Percentiles rank a stretch among this genome's conserved stretches.
These are phyloP conservation scores for Trypanosoma theileri DNA, from an alignment of 208 protist species.

Conservation along the genomic window DNA sequence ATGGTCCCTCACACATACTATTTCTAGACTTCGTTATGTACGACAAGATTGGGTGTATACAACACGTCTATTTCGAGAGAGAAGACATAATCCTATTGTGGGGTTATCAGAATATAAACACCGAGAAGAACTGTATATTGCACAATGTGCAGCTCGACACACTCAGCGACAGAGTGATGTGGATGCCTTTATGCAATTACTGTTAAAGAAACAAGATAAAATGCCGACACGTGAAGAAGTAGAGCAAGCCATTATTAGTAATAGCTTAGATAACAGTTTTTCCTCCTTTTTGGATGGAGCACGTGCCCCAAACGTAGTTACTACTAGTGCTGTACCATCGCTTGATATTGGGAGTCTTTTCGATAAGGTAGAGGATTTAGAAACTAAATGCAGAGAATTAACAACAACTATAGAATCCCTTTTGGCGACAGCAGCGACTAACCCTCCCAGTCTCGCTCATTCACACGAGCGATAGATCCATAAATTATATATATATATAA, in stretches of 20 bases:
- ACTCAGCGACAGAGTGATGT: conserved; percentile 62
- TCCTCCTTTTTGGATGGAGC: background rate
- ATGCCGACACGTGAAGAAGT: conserved; percentile 46
- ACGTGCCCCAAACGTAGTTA: too few relatives aligned
- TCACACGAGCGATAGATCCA: conserved; percentile 20
- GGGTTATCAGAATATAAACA: conserved; percentile 51
- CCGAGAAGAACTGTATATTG: conserved; percentile 37
- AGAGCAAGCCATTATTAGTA: conserved; percentile 42
- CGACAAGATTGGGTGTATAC: conserved; percentile 39
- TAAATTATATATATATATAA: conserved; percentile 4
- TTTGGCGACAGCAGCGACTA: conserved; percentile 38
- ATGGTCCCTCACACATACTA: conserved; percentile 38
- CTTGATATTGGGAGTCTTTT: conserved; percentile 28
- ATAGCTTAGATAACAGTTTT: background rate
- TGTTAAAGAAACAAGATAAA: background rate
- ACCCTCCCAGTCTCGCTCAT: conserved; percentile 53
- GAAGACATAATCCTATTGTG: conserved; percentile 38
- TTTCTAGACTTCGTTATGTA: conserved; percentile 43
- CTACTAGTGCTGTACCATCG: background rate
- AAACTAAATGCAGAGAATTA: conserved; percentile 34
- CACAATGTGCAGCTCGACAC: conserved; percentile 39
- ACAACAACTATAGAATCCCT: conserved; percentile 42
- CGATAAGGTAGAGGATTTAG: conserved; percentile 34
- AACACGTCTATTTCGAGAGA: conserved; percentile 40
- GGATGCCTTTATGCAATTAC: conserved; percentile 43